Base-by-base conservation (phyloP, 495 filamentous ascomycete genomes). In the Parathielavia hyrcaniae region DNA sequence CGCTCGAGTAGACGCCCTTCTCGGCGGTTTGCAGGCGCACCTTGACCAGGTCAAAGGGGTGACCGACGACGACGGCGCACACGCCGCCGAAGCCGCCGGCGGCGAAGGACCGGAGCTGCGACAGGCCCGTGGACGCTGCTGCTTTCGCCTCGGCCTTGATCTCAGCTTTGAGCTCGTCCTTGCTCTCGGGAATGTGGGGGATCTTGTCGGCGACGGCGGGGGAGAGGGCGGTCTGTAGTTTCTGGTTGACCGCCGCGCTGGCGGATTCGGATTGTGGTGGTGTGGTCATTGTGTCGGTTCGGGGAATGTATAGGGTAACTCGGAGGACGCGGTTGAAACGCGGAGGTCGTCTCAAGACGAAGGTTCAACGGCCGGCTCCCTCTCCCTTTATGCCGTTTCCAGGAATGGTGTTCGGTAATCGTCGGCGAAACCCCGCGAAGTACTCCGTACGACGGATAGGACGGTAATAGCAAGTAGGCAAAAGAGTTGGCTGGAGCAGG, bases 21-120 rank as follows among this genome's bases (percentile, higher is more conserved):
- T 96, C 90, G 17, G 93, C 90, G 1, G 93, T 98, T 78, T 98
- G 93, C 71, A 98, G 70, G 39, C 95, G 88, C 57, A 98, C 93
- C 74, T 98, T 98, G 67, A 97, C 92, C 59, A 98, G 77, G 67
- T 98, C 93, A 68, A 98, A 98, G 9, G 93, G 93, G 73, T 97
- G 95, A 43, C 93, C 93, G 61, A 92, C 85, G 20, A 98, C 64
- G 43, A 97, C 95, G 30, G 93, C 92, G 74, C 88, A 97, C 34
- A 97, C 77, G 67, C 95, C 95, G 59, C 93, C 93, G 53, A 92
- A 92, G 35, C 89, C 95, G 61, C 95, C 93, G 4, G 92, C 92
- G 14, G 76, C 87, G 35, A 97, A 81, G 17, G 91, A 93, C 39
- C 92, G 87, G 43, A 95, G 58, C 56, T 75, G 78, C 0, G 75